Base-by-base conservation (phyloP, 129 eudicot species). In the Flaveria sonorensis region DNA sequence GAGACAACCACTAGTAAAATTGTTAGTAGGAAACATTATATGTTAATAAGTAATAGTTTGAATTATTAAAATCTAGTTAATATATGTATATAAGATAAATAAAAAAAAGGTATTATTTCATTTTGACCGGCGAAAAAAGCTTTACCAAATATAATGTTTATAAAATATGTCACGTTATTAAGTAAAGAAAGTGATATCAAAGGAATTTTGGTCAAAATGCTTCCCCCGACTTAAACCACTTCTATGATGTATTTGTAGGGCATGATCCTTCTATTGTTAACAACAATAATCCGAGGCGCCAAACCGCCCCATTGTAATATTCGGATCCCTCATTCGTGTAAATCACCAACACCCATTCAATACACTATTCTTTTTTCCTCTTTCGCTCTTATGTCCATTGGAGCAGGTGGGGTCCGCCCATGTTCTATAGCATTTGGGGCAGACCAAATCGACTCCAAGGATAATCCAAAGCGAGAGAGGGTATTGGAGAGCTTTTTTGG, bases 381-480 rank as follows among this genome's bases (percentile, higher is more conserved):
- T 5, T 88, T 88, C 6, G 83, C 74, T 26, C 72, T 93, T 60
- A 93, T 93, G 88, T 93, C 98, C 14, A 74, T 93, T 67, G 98
- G 98, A 59, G 98, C 98, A 2, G 98, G 98, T 55, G 98, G 98
- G 40, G 77, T 93, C 16, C 84, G 98, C 55, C 86, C 98, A 0
- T 88, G 95, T 74, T 93, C 98, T 30, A 72, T 88, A 20, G 95
- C 98, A 73, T 93, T 93, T 83, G 98, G 97, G 4, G 96, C 98
- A 3, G 96, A 93, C 81, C 98, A 93, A 64, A 52, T 93, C 1
- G 89, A 86, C 82, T 46, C 67, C 14, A 85, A 71, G 59, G 81
- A 85, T 14, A 83, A 85, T 59, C 79, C 86, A n/a, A 79, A 83
- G 53, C 87, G 86, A 46, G 83, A 80, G 20, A 76, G 84, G 74